Conservation (phyloP, 2,329 filamentous ascomycete genomes). For the Fusarium beomiforme region DNA sequence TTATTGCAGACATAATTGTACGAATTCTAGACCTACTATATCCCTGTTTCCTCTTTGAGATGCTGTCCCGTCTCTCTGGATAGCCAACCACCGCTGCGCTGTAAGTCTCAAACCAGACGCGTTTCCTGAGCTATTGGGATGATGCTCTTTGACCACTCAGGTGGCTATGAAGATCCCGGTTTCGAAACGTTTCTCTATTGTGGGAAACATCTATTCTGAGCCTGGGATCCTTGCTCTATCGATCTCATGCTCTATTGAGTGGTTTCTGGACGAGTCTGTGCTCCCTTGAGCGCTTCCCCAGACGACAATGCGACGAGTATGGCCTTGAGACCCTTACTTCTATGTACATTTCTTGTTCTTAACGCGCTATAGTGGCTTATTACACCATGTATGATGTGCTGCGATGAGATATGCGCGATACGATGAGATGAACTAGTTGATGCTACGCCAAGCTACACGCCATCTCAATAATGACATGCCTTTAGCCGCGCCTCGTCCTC, state of each 20-base stretch:
- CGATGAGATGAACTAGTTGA: slow-evolving; percentile 27
- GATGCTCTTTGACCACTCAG: slow-evolving; percentile 25
- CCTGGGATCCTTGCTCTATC: slow-evolving; percentile 10
- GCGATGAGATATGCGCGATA: slow-evolving; percentile 30
- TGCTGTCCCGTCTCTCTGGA: slow-evolving; percentile 7
- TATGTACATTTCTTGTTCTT: neutral
- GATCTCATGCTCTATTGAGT: slow-evolving; percentile 7
- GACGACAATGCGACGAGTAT: slow-evolving; percentile 19
- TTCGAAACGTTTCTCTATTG: slow-evolving; percentile 29
- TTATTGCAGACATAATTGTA: slow-evolving; percentile 6
- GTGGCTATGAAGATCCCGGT: slow-evolving; percentile 35
- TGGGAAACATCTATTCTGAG: slow-evolving; percentile 1
- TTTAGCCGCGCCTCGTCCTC: slow-evolving; percentile 32
- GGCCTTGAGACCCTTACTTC: neutral
- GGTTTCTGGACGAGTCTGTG: slow-evolving; percentile 1
- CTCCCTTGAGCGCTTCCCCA: slow-evolving; percentile 34
- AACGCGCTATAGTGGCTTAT: slow-evolving; percentile 20
- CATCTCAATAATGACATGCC: slow-evolving; percentile 11
- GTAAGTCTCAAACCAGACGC: slow-evolving; percentile 17
- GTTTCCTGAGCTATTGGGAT: slow-evolving; percentile 1
- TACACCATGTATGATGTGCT: slow-evolving; percentile 12
- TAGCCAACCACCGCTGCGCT: slow-evolving; percentile 16
- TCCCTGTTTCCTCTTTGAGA: slow-evolving; percentile 3
- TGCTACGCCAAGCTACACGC: slow-evolving; percentile 18
- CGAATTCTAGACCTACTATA: slow-evolving; percentile 7